Evolutionary conservation across 2,329 filamentous ascomycete genomes (phyloP), one percentile per base, ranked within the genome.

Genomic region (Dryadomyces quercivorus): DNA sequence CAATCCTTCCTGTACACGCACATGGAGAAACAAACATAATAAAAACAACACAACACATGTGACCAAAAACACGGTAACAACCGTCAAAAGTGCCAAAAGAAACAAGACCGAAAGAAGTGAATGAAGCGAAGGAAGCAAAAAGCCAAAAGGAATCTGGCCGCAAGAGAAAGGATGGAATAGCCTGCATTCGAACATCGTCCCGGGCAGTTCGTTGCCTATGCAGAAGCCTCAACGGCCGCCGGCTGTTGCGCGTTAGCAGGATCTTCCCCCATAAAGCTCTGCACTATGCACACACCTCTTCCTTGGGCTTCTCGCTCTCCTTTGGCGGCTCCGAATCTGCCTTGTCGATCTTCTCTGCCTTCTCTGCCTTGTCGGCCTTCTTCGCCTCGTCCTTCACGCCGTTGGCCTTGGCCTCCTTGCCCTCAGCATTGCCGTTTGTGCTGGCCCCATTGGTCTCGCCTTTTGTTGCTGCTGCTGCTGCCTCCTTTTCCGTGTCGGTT

Each of bases 401-500:
- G 63, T 61, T 64, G 40, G 34, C 51, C 15, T 40, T 50, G 53
- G 55, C 59, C 45, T 65, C 70, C 50, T 74, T 69, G 16, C 61
- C 38, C 53, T 64, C 63, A 13, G 44, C 64, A 51, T 40, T n/a
- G 20, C 53, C 58, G 50, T 65, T 62, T 42, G 36, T 44, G 26
- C 64, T 56, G 55, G 62, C 63, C 52, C 69, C 67, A 63, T 61
- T 64, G 26, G 31, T 50, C 16, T 61, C 64, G 31, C 21, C 50
- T 15, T 21, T 40, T 18, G 49, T 36, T 38, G 31, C 51, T 16
- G 49, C 46, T 20, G 73, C 74, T 57, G 77, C 76, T 8, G 72
- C 65, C 15, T 59, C 59, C 9, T 69, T 66, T 6, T 65, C 64
- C 12, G 50, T 15, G 40, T 34, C 65, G 36, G 42, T 5, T 61